These are phyloP conservation scores for Plectosphaerella cucumerina DNA, from an alignment of 2,329 filamentous ascomycete species.

Conservation along the genomic window DNA sequence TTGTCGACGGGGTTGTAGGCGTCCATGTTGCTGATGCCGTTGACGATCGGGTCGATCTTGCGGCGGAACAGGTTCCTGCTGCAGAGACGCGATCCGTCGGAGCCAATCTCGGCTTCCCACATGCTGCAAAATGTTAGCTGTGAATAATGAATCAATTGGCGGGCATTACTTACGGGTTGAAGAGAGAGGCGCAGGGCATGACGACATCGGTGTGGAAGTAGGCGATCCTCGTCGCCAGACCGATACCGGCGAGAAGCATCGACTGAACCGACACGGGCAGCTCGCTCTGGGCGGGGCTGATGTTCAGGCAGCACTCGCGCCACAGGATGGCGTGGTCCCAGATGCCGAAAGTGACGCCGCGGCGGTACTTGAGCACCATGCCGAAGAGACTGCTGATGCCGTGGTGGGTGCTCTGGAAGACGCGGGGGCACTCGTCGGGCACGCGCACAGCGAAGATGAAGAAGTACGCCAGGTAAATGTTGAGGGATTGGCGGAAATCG, in stretches of 20 bases:
- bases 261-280: conserved; percentile 45
- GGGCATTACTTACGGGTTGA: conserved; percentile 41
- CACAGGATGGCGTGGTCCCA: conserved; percentile 62
- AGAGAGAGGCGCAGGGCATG: conserved; percentile 55
- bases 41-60: conserved; percentile 62
- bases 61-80: conserved; percentile 53
- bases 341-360: conserved; percentile 55
- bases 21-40: conserved; percentile 61
- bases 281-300: conserved; percentile 43
- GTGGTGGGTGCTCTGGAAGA: conserved; percentile 61
- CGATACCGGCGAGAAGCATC: conserved; percentile 40
- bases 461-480: conserved; percentile 37
- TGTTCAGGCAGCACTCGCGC: conserved; percentile 49
- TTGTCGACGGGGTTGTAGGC: conserved; percentile 57
- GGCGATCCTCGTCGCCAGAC: conserved; percentile 40
- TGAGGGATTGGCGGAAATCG: conserved; percentile 28
- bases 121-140: conserved; percentile 22
- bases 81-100: conserved; percentile 49
- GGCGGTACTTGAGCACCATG: conserved; percentile 57
- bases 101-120: conserved; percentile 60
- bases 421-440: conserved; percentile 52
- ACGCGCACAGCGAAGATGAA: conserved; percentile 56
- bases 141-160: background rate
- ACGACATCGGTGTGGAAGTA: conserved; percentile 54
- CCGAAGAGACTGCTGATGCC: conserved; percentile 57